phyloP scores from a whole-genome alignment of 1,284 basidiomycete species.

The Lignosus rhinocerotis region DNA sequence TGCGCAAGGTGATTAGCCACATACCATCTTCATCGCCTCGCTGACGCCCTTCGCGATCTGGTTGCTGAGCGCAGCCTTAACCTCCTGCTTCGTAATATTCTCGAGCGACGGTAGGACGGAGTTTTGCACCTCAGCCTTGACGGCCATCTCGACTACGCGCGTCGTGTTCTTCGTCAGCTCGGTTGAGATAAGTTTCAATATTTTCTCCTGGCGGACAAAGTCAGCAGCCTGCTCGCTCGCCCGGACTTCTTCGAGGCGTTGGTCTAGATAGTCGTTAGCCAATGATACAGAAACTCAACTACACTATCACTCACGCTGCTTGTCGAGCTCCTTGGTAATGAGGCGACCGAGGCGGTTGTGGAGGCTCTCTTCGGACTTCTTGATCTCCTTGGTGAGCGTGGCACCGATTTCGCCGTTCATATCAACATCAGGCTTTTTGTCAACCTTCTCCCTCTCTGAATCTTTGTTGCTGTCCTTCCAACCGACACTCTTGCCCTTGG shows the following conservation, averaged over 20 bases:
- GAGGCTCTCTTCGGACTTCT: conserved; percentile 77
- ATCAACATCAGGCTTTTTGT: conserved; percentile 46
- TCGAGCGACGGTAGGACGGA: conserved; percentile 79
- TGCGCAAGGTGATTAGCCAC: conserved; percentile 21
- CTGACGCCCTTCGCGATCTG: conserved; percentile 72
- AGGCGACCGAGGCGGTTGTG: conserved; percentile 71
- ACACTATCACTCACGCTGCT: conserved; percentile 60
- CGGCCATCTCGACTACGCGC: conserved; percentile 80
- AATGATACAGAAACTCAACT: background rate
- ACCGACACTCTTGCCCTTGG: conserved; percentile 61
- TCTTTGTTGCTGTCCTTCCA: conserved; percentile 56
- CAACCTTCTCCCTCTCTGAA: conserved; percentile 40
- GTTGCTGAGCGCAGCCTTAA: conserved; percentile 71
- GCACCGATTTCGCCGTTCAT: conserved; percentile 56
- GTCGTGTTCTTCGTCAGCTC: conserved; percentile 84
- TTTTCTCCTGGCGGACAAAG: conserved; percentile 80
- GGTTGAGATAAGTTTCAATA: conserved; percentile 81
- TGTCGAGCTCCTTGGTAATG: conserved; percentile 83
- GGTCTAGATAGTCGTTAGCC: conserved; percentile 46
- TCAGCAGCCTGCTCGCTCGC: conserved; percentile 74
- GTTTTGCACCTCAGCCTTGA: conserved; percentile 77
- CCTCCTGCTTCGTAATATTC: conserved; percentile 75
- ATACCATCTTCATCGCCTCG: conserved; percentile 71
- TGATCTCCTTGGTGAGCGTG: conserved; percentile 69
- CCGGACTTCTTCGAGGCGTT: conserved; percentile 78